These are phyloP conservation scores for Takakia lepidozioides DNA, from an alignment of 225 moss, liverwort and hornwort genomes.

Conservation along the genomic window DNA sequence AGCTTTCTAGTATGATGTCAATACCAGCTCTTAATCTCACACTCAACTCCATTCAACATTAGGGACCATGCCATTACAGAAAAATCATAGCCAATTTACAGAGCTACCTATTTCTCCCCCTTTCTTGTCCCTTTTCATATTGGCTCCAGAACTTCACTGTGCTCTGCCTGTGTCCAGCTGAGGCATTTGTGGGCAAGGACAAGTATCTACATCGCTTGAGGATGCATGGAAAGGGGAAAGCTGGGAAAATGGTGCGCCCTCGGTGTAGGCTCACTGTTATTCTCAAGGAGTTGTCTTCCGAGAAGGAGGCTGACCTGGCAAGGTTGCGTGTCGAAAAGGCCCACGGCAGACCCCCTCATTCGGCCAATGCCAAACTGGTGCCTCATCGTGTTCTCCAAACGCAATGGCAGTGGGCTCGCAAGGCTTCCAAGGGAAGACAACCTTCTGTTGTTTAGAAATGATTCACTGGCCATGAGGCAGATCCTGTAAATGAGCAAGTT, in stretches of 20 bases:
- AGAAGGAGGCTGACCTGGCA: conserved; percentile 78
- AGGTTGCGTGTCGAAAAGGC: conserved; percentile 57
- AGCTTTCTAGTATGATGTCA: too few relatives aligned
- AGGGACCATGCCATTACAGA: too few relatives aligned
- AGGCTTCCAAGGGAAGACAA: conserved; percentile 18
- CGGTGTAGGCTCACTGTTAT: conserved; percentile 75
- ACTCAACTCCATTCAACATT: too few relatives aligned
- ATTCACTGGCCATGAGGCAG: too few relatives aligned
- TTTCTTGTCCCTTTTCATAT: not conserved
- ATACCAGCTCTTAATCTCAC: too few relatives aligned
- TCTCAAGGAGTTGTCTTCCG: conserved; percentile 72
- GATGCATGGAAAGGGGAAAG: conserved; percentile 80
- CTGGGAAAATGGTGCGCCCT: conserved; percentile 53
- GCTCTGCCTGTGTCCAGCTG: conserved; percentile 18
- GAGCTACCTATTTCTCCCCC: not conserved
- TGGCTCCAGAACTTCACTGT: too few relatives aligned
- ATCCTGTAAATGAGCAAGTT: too few relatives aligned
- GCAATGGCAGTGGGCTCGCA: conserved; percentile 58
- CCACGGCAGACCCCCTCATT: conserved; percentile 47
- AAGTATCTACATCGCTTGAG: conserved; percentile 63
- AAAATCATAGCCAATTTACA: too few relatives aligned
- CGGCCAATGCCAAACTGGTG: conserved; percentile 52
- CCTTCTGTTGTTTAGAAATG: too few relatives aligned
- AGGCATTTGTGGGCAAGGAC: conserved; percentile 52
- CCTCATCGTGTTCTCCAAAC: conserved; percentile 72